Evolutionary conservation across 2,329 filamentous ascomycete genomes (phyloP).

Genomic region (Cercospora beticola): DNA sequence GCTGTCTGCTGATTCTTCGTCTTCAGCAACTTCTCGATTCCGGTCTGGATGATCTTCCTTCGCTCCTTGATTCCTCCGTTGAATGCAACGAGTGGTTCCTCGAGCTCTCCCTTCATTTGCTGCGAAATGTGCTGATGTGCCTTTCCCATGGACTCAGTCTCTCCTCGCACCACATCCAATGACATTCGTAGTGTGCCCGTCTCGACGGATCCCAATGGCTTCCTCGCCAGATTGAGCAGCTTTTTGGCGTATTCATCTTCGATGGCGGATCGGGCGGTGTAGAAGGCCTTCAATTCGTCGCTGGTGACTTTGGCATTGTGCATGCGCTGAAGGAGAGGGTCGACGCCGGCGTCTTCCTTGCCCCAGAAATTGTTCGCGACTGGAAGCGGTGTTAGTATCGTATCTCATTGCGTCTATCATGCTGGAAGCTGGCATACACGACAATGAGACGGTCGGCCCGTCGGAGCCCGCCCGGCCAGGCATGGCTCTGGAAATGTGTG

Average conservation of each 20-base stretch:
- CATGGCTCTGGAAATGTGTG: conserved; percentile 28
- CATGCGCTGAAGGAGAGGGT: conserved; percentile 90
- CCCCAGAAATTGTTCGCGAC: conserved; percentile 99
- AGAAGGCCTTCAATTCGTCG: conserved; percentile 91
- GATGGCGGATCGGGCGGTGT: conserved; percentile 83
- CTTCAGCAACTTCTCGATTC: conserved; percentile 92
- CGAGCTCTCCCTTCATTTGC: conserved; percentile 94
- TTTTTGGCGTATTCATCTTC: conserved; percentile 97
- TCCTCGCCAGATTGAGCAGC: conserved; percentile 78
- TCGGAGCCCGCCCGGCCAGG: conserved; percentile 37
- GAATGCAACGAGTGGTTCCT: conserved; percentile 90
- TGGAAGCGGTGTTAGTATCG: conserved; percentile 46
- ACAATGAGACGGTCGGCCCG: conserved; percentile 40
- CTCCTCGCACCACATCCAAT: conserved; percentile 81
- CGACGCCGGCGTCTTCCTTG: conserved; percentile 95
- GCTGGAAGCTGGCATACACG: conserved; percentile 31
- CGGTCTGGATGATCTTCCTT: conserved; percentile 90
- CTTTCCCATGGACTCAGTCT: conserved; percentile 91
- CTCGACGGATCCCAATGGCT: conserved; percentile 85
- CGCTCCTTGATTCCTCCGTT: conserved; percentile 94
- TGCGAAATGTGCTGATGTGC: conserved; percentile 84
- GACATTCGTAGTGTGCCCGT: conserved; percentile 78
- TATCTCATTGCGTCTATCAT: neutral
- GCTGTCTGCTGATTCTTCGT: conserved; percentile 89
- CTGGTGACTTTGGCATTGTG: conserved; percentile 89